Base-by-base conservation (phyloP, 1,284 basidiomycete genomes). In the Cutaneotrichosporon curvatum region DNA sequence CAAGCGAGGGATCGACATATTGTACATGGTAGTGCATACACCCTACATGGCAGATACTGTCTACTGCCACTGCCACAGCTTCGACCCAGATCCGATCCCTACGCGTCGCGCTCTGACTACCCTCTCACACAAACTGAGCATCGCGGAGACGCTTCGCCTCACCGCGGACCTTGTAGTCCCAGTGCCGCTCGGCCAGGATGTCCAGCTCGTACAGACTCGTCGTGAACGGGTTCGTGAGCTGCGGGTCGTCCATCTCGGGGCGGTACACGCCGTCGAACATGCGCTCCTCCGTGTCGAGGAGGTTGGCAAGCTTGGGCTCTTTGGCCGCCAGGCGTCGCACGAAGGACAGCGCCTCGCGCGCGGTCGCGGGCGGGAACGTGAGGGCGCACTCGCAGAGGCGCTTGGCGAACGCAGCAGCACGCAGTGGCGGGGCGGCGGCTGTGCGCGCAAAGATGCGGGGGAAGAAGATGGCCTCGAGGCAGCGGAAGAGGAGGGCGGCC, bases 341-440 rank as follows among this genome's bases (percentile, higher is more conserved):
- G 56, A 94, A 86, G 22, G 79, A 78, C 25, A 97, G 69, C 15
- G 83, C 74, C 36, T 83, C 81, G 38, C 83, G 70, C 18, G 81
- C 79, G 10, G 79, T 78, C 2, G 70, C 61, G 1, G 87, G 76
- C 0, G 92, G 81, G 80, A 89, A 87, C 61, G 85, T 81, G 38
- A 96, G 74, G 12, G 83, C 81, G 21, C 83, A 82, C 39, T 79
- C 80, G 22, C 90, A 75, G 34, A 98, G 76, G 21, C 95, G 84
- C 73, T 97, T 97, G 46, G 85, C 79, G 68, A 98, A 97, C 2
- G 92, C 87, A 18, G 89, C 87, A 20, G 82, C 78, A 54, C 90
- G 82, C 77, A 83, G 84, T 14, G 87, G 78, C 3, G 90, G 81
- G 2, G 81, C 71, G 55, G 70, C 55, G 33, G 78, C 64, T 48